phyloP scores from a whole-genome alignment of 2,329 filamentous ascomycete species.

The Colletotrichum orbiculare region DNA sequence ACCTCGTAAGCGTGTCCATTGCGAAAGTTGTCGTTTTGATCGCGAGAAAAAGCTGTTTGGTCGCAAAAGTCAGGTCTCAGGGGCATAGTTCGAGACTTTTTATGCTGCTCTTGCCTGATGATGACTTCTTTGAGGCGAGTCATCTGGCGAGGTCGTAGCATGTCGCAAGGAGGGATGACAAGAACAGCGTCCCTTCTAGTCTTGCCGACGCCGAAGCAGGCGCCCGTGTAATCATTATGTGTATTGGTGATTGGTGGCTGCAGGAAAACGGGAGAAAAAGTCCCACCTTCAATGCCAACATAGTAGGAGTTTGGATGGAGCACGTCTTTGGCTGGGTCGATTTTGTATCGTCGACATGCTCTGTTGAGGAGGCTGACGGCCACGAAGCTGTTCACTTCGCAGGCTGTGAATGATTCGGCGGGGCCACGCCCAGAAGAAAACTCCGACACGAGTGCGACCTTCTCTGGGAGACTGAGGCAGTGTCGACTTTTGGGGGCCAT shows the following conservation, averaged over 20 bases:
- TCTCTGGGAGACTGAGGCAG: too few species aligned
- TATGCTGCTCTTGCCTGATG: background rate
- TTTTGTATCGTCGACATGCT: background rate
- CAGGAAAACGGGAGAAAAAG: background rate
- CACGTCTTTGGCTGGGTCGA: background rate
- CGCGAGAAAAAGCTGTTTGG: background rate
- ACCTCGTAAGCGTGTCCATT: background rate
- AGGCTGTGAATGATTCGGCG: fast-evolving
- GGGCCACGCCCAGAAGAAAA: too few species aligned
- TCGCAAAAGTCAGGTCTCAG: background rate
- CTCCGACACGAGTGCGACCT: too few species aligned
- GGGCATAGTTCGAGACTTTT: background rate
- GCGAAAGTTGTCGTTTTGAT: background rate
- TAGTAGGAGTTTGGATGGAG: background rate
- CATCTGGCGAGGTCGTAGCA: slow-evolving; percentile 4
- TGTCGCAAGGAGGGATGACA: slow-evolving; percentile 7
- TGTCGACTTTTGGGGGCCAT: too few species aligned
- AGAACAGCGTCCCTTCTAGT: background rate
- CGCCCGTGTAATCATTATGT: background rate
- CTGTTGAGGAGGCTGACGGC: background rate
- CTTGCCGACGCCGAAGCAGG: background rate
- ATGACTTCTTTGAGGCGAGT: background rate
- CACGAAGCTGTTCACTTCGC: background rate
- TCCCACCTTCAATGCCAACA: background rate
- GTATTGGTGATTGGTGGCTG: background rate